Conservation (phyloP, 192 early-diverging fungal species). For the Backusella mclennaniae region DNA sequence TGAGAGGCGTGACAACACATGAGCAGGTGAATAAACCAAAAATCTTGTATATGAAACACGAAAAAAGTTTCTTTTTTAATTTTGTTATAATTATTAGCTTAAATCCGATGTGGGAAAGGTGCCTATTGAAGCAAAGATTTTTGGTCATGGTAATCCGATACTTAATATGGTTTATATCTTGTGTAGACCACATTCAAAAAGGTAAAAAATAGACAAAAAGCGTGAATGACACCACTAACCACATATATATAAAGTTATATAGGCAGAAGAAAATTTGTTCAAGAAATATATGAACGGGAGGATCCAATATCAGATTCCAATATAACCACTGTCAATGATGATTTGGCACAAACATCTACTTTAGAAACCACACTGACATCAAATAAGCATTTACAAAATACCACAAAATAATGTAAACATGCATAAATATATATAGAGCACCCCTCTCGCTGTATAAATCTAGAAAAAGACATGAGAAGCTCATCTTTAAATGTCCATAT, state of each 20-base stretch:
- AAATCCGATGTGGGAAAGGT: slow-evolving; percentile 24
- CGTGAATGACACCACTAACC: background rate
- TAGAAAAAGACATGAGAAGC: background rate
- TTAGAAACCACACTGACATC: background rate
- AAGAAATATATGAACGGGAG: background rate
- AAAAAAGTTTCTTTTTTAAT: background rate
- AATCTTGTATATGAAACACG: background rate
- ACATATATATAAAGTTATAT: background rate
- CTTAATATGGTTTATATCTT: slow-evolving; percentile 55
- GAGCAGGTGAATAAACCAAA: slow-evolving; percentile 59
- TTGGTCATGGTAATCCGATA: slow-evolving; percentile 45
- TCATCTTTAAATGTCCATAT: too few species aligned
- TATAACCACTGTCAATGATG: background rate
- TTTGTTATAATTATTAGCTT: slow-evolving; percentile 5
- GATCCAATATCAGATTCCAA: background rate
- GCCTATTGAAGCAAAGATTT: slow-evolving; percentile 41
- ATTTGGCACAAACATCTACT: background rate
- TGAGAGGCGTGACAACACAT: slow-evolving; percentile 80
- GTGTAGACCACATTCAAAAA: slow-evolving; percentile 51
- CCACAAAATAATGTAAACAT: background rate
- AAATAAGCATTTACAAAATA: background rate
- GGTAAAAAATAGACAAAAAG: slow-evolving; percentile 25
- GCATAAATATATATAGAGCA: too few species aligned
- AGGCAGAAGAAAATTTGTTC: slow-evolving; percentile 13
- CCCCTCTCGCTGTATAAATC: background rate